Evolutionary conservation across 305 asterid genomes (phyloP).

Genomic region (Fraxinus latifolia): DNA sequence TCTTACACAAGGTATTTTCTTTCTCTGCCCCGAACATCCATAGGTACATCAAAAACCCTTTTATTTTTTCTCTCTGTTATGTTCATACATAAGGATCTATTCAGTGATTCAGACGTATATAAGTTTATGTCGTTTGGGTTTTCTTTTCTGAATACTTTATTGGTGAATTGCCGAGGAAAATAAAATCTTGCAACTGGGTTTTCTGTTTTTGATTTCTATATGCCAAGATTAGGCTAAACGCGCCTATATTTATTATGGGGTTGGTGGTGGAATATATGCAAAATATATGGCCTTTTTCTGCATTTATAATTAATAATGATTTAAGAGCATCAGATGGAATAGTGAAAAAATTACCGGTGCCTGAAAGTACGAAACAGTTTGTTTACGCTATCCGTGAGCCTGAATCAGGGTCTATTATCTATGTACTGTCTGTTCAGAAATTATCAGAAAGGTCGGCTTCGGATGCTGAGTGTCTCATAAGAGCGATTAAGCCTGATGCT

Average conservation of each 20-base stretch:
- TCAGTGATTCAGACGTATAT: background rate
- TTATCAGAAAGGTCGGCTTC: constrained; percentile 73
- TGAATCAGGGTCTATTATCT: constrained; percentile 56
- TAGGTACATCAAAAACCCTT: constrained; percentile 13
- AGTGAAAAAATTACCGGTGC: constrained; percentile 57
- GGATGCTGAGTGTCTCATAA: constrained; percentile 72
- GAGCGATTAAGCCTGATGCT: constrained; percentile 77
- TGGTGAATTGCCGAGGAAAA: constrained; percentile 16
- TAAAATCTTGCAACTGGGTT: constrained; percentile 18
- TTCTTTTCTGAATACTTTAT: background rate
- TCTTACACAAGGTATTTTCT: background rate
- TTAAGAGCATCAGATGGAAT: constrained; percentile 67
- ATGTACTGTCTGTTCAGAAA: constrained; percentile 74
- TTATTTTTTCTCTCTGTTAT: background rate
- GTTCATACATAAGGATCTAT: background rate
- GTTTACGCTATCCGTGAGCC: constrained; percentile 75
- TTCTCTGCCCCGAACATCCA: background rate
- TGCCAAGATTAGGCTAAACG: constrained; percentile 2
- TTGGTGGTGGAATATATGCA: constrained; percentile 46
- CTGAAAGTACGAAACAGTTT: constrained; percentile 73
- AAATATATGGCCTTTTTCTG: constrained; percentile 69
- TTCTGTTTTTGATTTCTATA: constrained; percentile 11
- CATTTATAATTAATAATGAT: constrained; percentile 45
- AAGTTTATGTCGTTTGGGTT: background rate
- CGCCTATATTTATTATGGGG: constrained; percentile 29